phyloP scores from a whole-genome alignment of 345 rosid species.

The Aurinia saxatilis region DNA sequence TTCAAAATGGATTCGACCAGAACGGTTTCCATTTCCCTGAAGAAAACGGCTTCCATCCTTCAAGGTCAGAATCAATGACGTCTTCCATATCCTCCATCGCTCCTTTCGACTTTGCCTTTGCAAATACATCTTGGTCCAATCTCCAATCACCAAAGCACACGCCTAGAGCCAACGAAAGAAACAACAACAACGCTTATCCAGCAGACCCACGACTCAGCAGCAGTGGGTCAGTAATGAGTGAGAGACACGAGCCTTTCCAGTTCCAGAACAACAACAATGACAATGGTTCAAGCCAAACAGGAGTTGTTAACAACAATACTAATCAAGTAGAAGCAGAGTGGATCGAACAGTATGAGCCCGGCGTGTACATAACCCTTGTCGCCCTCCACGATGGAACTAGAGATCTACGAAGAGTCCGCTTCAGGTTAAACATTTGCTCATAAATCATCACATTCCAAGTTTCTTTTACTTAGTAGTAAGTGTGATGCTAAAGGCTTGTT shows the following conservation, averaged over 20 bases:
- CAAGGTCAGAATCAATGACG: conserved; percentile 57
- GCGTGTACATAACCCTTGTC: conserved; percentile 89
- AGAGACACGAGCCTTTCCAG: conserved; percentile 44
- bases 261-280: conserved; percentile 38
- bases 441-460: not conserved
- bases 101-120: conserved; percentile 32
- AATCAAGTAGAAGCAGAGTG: conserved; percentile 83
- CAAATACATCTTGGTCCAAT: conserved; percentile 41
- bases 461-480: not conserved
- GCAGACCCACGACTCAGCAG: conserved; percentile 39
- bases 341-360: conserved; percentile 95
- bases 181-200: conserved; percentile 17
- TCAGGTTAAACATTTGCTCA: conserved; percentile 49
- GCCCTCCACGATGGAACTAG: conserved; percentile 87
- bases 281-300: conserved; percentile 39
- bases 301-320: conserved; percentile 27
- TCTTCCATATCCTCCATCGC: conserved; percentile 48
- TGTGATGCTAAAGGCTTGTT: conserved; percentile 10
- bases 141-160: conserved; percentile 37
- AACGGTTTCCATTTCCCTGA: conserved; percentile 47
- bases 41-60: conserved; percentile 38
- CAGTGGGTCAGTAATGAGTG: conserved; percentile 42
- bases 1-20: conserved; percentile 59
- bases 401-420: conserved; percentile 92
- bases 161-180: conserved; percentile 36